These are phyloP conservation scores for Lactarius psammicola DNA, from an alignment of 768 basidiomycete genomes.

Conservation along the genomic window DNA sequence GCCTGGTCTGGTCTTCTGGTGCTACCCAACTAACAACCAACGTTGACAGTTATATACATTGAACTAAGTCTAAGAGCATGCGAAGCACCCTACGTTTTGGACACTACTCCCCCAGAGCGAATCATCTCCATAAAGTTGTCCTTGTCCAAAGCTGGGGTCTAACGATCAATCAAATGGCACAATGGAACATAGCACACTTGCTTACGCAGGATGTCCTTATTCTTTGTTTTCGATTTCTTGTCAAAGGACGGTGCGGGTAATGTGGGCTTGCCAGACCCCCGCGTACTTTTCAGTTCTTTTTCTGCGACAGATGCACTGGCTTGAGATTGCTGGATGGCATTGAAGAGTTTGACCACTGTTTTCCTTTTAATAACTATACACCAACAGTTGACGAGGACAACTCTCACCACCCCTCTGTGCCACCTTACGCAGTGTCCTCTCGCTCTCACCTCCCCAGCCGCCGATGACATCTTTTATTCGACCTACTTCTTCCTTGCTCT, in stretches of 20 bases:
- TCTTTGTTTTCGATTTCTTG: slow-evolving; percentile 46
- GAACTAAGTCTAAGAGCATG: background rate
- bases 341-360: slow-evolving; percentile 81
- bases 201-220: slow-evolving; percentile 57
- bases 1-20: background rate
- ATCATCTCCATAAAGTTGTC: slow-evolving; percentile 84
- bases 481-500: slow-evolving; percentile 69
- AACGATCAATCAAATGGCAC: slow-evolving; percentile 14
- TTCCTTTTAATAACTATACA: background rate
- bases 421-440: slow-evolving; percentile 73
- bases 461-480: slow-evolving; percentile 70
- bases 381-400: background rate
- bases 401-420: slow-evolving; percentile 78
- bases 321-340: slow-evolving; percentile 82
- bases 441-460: slow-evolving; percentile 87
- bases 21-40: background rate
- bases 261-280: slow-evolving; percentile 73
- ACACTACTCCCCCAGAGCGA: slow-evolving; percentile 74
- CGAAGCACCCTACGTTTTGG: slow-evolving; percentile 47
- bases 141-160: slow-evolving; percentile 53
- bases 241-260: slow-evolving; percentile 62
- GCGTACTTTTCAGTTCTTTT: slow-evolving; percentile 56
- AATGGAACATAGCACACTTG: background rate
- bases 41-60: background rate
- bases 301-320: slow-evolving; percentile 49